Evolutionary conservation across 352 stramenopile genomes (phyloP), one percentile per base, ranked within the genome.

Genomic region (Globisporangium emineosum): DNA sequence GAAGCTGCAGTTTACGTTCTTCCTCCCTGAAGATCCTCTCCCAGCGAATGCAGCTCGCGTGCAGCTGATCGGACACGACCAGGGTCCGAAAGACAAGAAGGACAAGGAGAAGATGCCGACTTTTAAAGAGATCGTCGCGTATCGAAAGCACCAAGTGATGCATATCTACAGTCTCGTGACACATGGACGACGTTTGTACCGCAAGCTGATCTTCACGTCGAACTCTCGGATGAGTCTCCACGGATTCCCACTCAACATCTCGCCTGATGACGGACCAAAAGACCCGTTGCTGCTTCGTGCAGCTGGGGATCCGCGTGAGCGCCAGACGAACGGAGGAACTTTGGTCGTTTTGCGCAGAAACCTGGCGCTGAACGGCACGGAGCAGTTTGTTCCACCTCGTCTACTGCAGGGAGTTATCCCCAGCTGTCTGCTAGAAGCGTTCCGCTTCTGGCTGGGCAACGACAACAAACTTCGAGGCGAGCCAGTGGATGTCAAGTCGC

Each of bases 41-140:
- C 56, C 67, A 35, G 65, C 70, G n/a, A 71, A 71, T 54, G 76
- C 83, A n/a, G 75, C 57, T 29, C 61, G 70, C 2, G 82, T 94
- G 7, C 71, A 70, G 23, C 61, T 94, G 17, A 69, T 96, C 30
- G 88, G 82, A 0, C 71, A 90, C 10, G 84, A 94, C 33, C 66
- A 83, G 63, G 82, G 85, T 3, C 79, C 75, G 21, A 86, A 89
- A 64, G 85, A 92, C 40, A 90, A 90, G 50, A 80, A 73, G 60
- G 82, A 91, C 32, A 83, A 79, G 19, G 82, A 94, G 32, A 89
- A 88, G 50, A 78, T 94, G 35, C 65, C 76, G 25, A 99, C 96
- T 0, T 93, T 99, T 53, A 99, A 99, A 67, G 97, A 99, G 77
- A 90, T 99, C 47, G 78, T 99, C 17, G 94, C 98, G 5, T 98